A percentile compares a stretch with the other conserved stretches of the same genome.
These are phyloP conservation scores for Yamadazyma aaseri DNA, from an alignment of 1,139 yeast genomes.

Conservation along the genomic window DNA sequence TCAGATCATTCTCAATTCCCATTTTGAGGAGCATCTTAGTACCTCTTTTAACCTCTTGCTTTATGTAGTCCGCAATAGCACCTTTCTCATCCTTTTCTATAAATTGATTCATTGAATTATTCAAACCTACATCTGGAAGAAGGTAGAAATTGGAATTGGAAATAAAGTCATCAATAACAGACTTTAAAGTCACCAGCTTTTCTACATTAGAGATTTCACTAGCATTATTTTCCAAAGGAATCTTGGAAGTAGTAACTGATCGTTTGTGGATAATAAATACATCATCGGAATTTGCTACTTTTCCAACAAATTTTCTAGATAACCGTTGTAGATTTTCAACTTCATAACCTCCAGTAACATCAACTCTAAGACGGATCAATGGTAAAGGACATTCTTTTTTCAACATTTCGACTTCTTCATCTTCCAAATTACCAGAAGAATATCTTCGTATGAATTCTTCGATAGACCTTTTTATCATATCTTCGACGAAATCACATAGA, in stretches of 20 bases:
- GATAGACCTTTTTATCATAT: constrained; percentile 57
- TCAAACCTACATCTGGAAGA: constrained; percentile 75
- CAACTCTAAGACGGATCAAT: constrained; percentile 76
- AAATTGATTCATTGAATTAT: constrained; percentile 67
- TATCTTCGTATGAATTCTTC: constrained; percentile 46
- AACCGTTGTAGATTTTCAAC: constrained; percentile 89
- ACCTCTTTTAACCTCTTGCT: constrained; percentile 62
- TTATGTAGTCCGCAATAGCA: constrained; percentile 67
- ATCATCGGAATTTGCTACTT: constrained; percentile 86
- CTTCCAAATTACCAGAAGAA: constrained; percentile 18
- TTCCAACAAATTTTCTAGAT: constrained; percentile 86
- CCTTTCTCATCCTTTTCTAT: constrained; percentile 82
- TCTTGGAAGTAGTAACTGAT: constrained; percentile 24
- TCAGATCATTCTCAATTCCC: constrained; percentile 33
- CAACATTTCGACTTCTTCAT: constrained; percentile 6
- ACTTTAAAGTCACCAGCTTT: constrained; percentile 45
- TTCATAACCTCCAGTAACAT: constrained; percentile 86
- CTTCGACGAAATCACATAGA: constrained; percentile 63
- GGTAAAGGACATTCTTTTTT: constrained; percentile 58
- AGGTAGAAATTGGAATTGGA: constrained; percentile 63
- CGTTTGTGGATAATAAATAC: constrained; percentile 70
- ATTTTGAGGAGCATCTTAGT: constrained; percentile 53
- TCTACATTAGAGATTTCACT: constrained; percentile 2
- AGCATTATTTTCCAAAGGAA: constrained; percentile 3
- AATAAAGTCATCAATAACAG: constrained; percentile 53